Conservation (phyloP, 2,329 filamentous ascomycete species). For the Pseudogymnoascus sp. region DNA sequence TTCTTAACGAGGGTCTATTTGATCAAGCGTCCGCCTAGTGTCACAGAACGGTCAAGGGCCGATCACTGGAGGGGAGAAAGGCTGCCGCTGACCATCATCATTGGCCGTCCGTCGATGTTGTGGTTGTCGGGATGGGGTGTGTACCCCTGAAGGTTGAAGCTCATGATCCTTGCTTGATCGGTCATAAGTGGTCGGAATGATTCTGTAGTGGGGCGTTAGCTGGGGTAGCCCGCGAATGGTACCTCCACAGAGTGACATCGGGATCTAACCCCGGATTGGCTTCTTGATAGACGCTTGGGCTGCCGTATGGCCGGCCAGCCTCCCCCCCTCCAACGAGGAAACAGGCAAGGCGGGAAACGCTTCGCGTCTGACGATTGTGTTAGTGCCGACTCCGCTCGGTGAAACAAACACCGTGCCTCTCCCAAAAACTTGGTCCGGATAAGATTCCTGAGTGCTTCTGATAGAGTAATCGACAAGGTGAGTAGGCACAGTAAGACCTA, state of each 20-base stretch:
- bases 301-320: not conserved
- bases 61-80: not conserved
- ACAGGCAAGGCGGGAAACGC: not conserved
- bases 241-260: conserved; percentile 6
- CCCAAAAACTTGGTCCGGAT: not conserved
- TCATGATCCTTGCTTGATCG: not conserved
- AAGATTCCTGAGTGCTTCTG: not conserved
- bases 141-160: conserved; percentile 1
- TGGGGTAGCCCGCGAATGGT: not conserved
- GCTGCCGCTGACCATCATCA: not conserved
- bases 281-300: conserved; percentile 6
- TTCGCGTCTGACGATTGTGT: conserved; percentile 2
- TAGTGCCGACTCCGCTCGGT: not conserved
- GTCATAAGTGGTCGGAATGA: not conserved
- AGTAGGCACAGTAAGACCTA: not conserved
- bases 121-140: not conserved
- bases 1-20: conserved; percentile 8
- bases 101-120: not conserved
- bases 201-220: not conserved
- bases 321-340: not conserved
- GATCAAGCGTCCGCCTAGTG: conserved; percentile 1
- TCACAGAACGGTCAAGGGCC: conserved; percentile 4
- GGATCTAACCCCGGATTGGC: conserved; percentile 5
- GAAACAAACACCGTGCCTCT: conserved; percentile 7
- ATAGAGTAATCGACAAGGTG: not conserved